phyloP scores from a whole-genome alignment of 805 yeast species.

The Teunomyces stri region DNA sequence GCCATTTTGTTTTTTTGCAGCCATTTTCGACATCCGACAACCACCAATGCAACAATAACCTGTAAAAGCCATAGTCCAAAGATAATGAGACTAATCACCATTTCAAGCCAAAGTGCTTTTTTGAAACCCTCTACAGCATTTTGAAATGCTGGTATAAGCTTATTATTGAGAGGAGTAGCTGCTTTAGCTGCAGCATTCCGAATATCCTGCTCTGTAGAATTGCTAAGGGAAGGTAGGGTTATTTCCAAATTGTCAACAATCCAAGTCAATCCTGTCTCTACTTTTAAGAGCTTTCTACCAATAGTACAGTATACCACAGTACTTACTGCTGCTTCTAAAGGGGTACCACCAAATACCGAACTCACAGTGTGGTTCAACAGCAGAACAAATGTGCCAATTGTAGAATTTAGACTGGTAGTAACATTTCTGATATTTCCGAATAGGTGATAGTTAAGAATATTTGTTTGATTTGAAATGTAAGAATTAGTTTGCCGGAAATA shows the following conservation, averaged over 20 bases:
- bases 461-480: slow-evolving; percentile 49
- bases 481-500: slow-evolving; percentile 44
- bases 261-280: slow-evolving; percentile 80
- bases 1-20: neutral
- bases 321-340: slow-evolving; percentile 59
- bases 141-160: neutral
- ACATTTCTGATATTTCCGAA: slow-evolving; percentile 65
- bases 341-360: slow-evolving; percentile 64
- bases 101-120: slow-evolving; percentile 9
- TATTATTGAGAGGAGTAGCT: neutral
- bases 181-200: neutral
- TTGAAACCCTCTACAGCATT: slow-evolving; percentile 2
- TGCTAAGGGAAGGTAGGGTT: slow-evolving; percentile 45
- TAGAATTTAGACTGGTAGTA: slow-evolving; percentile 55
- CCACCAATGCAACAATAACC: slow-evolving; percentile 4
- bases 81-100: slow-evolving; percentile 2
- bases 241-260: slow-evolving; percentile 60
- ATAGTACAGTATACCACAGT: slow-evolving; percentile 77
- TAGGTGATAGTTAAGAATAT: slow-evolving; percentile 55
- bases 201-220: slow-evolving; percentile 2
- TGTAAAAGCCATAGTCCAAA: slow-evolving; percentile 13
- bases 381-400: slow-evolving; percentile 55
- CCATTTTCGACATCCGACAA: slow-evolving; percentile 2
- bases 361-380: slow-evolving; percentile 59
- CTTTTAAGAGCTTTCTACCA: slow-evolving; percentile 63